Conservation (phyloP, 1,284 basidiomycete species). For the Moniliophthora roreri region DNA sequence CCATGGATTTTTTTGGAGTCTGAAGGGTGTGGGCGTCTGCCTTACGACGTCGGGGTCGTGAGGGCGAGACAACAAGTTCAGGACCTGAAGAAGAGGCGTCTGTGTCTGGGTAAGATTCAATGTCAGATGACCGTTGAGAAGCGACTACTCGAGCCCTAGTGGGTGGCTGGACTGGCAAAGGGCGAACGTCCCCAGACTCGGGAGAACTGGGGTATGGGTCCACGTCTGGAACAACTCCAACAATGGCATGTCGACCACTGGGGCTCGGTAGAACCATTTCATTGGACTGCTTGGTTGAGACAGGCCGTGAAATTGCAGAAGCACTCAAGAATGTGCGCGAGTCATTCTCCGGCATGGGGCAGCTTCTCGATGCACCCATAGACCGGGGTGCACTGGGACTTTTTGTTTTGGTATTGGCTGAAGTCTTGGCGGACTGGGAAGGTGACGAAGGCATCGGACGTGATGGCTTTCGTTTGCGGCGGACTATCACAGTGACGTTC, state of each 20-base stretch:
- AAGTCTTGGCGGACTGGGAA: background rate
- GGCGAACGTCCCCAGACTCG: background rate
- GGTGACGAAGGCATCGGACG: background rate
- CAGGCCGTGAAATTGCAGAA: too few relatives aligned
- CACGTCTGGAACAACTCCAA: constrained; percentile 6
- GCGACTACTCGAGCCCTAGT: too few relatives aligned
- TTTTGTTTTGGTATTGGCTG: background rate
- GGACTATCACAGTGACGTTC: background rate
- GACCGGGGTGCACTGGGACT: background rate
- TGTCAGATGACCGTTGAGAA: too few relatives aligned
- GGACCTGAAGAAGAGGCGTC: constrained; percentile 11
- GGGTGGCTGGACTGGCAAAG: too few relatives aligned
- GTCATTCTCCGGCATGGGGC: too few relatives aligned
- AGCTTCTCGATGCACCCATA: background rate
- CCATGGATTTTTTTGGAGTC: too few relatives aligned
- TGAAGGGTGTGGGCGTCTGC: too few relatives aligned
- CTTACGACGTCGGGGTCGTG: too few relatives aligned
- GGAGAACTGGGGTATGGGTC: constrained; percentile 7
- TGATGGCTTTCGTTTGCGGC: background rate
- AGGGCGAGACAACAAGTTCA: constrained; percentile 11
- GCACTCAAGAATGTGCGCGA: too few relatives aligned
- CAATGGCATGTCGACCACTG: background rate
- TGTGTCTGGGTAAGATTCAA: background rate
- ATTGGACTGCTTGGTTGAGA: too few relatives aligned
- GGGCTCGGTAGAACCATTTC: background rate